Base-by-base conservation (phyloP, 2,329 filamentous ascomycete genomes). In the Fulvia fulva region DNA sequence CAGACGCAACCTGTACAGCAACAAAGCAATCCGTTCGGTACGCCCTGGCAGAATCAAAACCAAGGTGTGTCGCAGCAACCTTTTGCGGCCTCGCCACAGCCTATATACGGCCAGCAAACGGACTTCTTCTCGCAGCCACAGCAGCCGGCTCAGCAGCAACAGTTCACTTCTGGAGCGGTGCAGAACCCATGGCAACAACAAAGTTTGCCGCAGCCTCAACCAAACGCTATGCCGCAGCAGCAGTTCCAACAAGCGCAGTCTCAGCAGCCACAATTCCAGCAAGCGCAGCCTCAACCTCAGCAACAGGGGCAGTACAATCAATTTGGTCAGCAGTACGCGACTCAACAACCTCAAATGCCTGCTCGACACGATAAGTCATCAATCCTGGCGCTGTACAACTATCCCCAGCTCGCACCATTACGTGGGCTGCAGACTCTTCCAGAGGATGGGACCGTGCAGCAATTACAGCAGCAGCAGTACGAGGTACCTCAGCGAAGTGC, bases 331-430 rank as follows among this genome's bases (percentile, higher is more conserved):
- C 54, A 59, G 26, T 58, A 55, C 30, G 56, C 56, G 19, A 59
- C 66, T 55, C 75, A 76, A 49, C 73, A 75, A 25, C 68, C 65
- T 51, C 68, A 65, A 22, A 70, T 67, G 52, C 76, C 79, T 16
- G 76, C 77, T 44, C 77, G 82, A 30, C 80, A 86, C 28, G 85
- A 91, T 67, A 92, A 89, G 63, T 84, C 83, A 2, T 87, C 87
- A 4, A 93, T 94, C 59, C 78, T 93, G 72, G 87, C 89, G 5
- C 74, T 94, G 11, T 93, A 90, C 73, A 86, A 83, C 69, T 82
- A 86, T 41, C 79, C 83, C 7, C 80, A 84, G 51, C 73, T 80
- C 32, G 75, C 79, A 1, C 78, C 81, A 3, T 73, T 77, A 28
- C 69, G 75, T 26, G 63, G 74, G 19, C 59, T 72, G 16, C 70